A percentile compares a stretch with the other conserved stretches of the same genome.
Conservation (phyloP, 768 basidiomycete species). For the Royoungia palumana region DNA sequence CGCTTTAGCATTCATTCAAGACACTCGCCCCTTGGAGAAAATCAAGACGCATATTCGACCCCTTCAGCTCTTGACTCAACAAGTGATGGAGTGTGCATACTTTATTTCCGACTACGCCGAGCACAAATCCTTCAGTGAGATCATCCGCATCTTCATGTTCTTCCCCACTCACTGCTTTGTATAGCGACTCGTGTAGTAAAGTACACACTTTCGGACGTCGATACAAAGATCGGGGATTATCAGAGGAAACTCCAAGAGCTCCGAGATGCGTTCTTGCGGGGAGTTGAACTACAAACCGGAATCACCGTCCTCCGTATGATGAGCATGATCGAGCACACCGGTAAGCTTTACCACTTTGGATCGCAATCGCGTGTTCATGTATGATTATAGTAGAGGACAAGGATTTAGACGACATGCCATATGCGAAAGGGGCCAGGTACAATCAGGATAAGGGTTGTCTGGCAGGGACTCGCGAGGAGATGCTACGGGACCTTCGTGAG, state of each 20-base stretch:
- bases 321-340: too few relatives aligned
- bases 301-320: too few relatives aligned
- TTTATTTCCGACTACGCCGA: too few relatives aligned
- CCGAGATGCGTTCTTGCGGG: neutral
- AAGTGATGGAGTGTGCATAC: too few relatives aligned
- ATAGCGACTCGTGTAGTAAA: neutral
- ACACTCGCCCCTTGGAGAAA: neutral
- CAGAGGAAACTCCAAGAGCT: neutral
- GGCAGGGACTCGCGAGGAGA: neutral
- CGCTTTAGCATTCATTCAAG: neutral
- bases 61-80: neutral
- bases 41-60: too few relatives aligned
- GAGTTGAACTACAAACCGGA: too few relatives aligned
- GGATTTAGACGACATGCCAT: too few relatives aligned
- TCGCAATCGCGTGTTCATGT: too few relatives aligned
- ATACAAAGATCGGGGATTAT: neutral
- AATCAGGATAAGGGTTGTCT: neutral
- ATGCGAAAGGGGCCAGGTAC: constrained; percentile 8
- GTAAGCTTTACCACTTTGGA: too few relatives aligned
- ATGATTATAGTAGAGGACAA: too few relatives aligned
- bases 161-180: neutral
- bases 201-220: neutral
- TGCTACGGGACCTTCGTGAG: neutral
- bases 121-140: too few relatives aligned
- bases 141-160: too few relatives aligned